Evolutionary conservation across 192 early-diverging fungal genomes (phyloP), one percentile per base, ranked within the genome.

Genomic region (Phycomyces blakesleeanus): DNA sequence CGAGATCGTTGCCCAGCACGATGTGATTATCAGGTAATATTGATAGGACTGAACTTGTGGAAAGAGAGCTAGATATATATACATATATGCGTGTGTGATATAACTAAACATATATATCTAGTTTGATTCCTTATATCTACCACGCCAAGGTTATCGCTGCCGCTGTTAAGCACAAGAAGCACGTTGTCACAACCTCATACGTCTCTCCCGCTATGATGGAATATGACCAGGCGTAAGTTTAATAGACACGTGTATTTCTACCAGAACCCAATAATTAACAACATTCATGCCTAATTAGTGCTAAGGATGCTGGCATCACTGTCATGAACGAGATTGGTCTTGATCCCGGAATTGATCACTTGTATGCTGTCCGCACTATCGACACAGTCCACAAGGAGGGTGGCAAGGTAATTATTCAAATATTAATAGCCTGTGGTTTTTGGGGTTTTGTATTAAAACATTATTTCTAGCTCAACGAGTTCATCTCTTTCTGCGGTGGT

Each of bases 321-420:
- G 83, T 96, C 71, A 86, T 99, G 83, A 99, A 99, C 79, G 97
- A 99, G 81, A 94, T 99, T 69, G 97, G 97, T 54, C 79, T 99
- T 39, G 97, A 99, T 82, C 97, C 97, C 29, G 83, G 97, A 78
- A 95, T 96, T 74, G 95, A 97, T 77, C 95, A 99, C 77, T 81
- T 98, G 75, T 91, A 89, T 60, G 91, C 92, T 18, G 78, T 93
- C 63, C 89, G 94, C 78, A 90, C 89, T 59, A 95, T 98, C 70
- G 85, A 94, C 67, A 91, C 96, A 62, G 94, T 96, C 41, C 87
- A 90, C 57, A 78, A 70, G 14, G 78, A 81, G 53, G 84, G 88
- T 56, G 91, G 92, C 63, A 94, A 95, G 85, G 89, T 85, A 76
- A 71, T n/a, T n/a, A n/a, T n/a, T n/a, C n/a, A n/a, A n/a, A n/a